Evolutionary conservation across 352 stramenopile genomes (phyloP), one percentile per base, ranked within the genome.

Genomic region (Peronospora destructor): DNA sequence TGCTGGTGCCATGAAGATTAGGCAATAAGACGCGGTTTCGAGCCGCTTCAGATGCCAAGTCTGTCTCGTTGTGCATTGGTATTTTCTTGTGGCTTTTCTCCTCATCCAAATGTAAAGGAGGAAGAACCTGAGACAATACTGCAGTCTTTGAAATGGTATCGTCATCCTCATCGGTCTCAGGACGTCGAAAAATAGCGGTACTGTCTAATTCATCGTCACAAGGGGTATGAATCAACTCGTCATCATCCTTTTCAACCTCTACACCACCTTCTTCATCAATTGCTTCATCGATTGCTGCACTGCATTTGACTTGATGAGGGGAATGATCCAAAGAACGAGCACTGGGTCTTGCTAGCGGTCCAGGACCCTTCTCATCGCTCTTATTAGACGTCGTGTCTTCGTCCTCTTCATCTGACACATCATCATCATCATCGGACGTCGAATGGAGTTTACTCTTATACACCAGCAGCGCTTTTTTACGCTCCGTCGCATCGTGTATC

Each of bases 161-260:
- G 9, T 59, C 52, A 13, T 76, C 62, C 21, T 85, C 75, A 19
- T 87, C 76, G 7, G 64, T 71, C 45, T 83, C 71, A 0, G 58
- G 61, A 40, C 69, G 71, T 33, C 48, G 57, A 2, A 73, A 73
- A 12, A 76, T 85, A 13, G 74, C 59, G 26, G 72, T 73, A 62
- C 67, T 85, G 49, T 90, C 79, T 32, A 87, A 49, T 23, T 90
- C 79, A 52, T 87, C 75, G 50, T 90, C 78, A 17, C 73, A 90
- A 19, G 73, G 78, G 37, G 64, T 73, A 44, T 89, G 82, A 26
- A 85, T 58, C 17, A 68, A 84, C 66, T 86, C 75, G 45, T 89
- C 78, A 54, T 89, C 77, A 53, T 87, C 77, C 42, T 85, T 87
- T 52, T 87, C 73, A 25, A 85, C 70, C 29, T 66, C 69, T 37